Percentiles rank a stretch among this genome's conserved stretches.
Evolutionary conservation across 2,329 filamentous ascomycete genomes (phyloP).

Genomic region (Penicillium sp.): DNA sequence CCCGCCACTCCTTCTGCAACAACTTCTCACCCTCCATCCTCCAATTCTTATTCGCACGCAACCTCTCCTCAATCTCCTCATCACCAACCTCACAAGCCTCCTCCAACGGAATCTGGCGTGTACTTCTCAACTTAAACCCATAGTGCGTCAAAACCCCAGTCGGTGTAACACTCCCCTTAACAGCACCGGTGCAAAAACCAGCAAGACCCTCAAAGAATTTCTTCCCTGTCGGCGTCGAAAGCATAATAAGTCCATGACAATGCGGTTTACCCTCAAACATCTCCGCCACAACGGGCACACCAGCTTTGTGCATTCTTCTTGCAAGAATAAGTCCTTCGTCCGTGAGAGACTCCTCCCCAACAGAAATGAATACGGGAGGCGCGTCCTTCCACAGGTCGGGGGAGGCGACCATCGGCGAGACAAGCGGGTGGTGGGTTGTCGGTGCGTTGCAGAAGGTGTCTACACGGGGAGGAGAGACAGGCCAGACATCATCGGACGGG

Average conservation of each 20-base stretch:
- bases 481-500: conserved; percentile 42
- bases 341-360: conserved; percentile 44
- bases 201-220: conserved; percentile 60
- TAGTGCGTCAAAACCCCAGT: conserved; percentile 35
- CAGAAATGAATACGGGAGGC: conserved; percentile 43
- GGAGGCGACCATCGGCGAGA: conserved; percentile 39
- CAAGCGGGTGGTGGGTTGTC: conserved; percentile 42
- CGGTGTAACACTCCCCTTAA: conserved; percentile 26
- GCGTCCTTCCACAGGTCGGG: conserved; percentile 42
- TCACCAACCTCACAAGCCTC: conserved; percentile 35
- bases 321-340: conserved; percentile 45
- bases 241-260: conserved; percentile 59
- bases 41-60: conserved; percentile 32
- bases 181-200: conserved; percentile 50
- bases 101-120: conserved; percentile 34
- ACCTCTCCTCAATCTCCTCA: conserved; percentile 34
- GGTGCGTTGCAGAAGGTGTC: conserved; percentile 44
- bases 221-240: conserved; percentile 45
- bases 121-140: conserved; percentile 29
- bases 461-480: conserved; percentile 42
- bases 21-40: conserved; percentile 37
- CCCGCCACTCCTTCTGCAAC: conserved; percentile 31
- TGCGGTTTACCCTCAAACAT: conserved; percentile 50
- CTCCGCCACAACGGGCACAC: conserved; percentile 39
- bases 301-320: conserved; percentile 40